phyloP scores from a whole-genome alignment of 306 rosid genomes.

The Fagus crenata region DNA sequence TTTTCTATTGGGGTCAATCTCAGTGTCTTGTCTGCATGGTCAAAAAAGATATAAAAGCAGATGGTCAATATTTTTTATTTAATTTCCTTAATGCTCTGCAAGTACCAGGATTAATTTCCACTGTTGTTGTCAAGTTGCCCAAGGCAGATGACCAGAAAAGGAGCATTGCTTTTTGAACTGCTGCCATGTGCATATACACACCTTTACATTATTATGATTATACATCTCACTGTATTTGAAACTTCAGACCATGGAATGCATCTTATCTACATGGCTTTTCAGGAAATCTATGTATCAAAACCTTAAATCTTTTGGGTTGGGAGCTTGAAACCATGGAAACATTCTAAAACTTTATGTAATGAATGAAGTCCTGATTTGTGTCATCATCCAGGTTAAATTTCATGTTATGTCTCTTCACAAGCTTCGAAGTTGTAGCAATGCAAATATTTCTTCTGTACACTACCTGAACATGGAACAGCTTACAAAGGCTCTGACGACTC shows the following conservation, averaged over 20 bases:
- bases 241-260: neutral
- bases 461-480: constrained; percentile 92
- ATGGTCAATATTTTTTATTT: neutral
- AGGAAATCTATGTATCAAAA: neutral
- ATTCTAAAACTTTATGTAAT: constrained; percentile 1
- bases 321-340: constrained; percentile 15
- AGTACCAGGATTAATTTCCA: neutral
- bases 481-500: constrained; percentile 69
- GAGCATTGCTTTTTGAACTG: neutral
- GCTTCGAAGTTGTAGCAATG: constrained; percentile 50
- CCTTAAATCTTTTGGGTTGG: neutral
- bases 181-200: neutral
- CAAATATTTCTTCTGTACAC: constrained; percentile 64
- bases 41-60: neutral
- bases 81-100: neutral
- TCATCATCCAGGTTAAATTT: constrained; percentile 67
- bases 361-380: neutral
- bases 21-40: neutral
- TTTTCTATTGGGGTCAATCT: neutral
- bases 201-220: neutral
- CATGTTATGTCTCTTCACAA: constrained; percentile 71
- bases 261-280: neutral
- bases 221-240: neutral
- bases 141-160: neutral
- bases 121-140: neutral